These are phyloP conservation scores for Coemansia sp. DNA, from an alignment of 192 early-diverging fungal genomes.

Conservation along the genomic window DNA sequence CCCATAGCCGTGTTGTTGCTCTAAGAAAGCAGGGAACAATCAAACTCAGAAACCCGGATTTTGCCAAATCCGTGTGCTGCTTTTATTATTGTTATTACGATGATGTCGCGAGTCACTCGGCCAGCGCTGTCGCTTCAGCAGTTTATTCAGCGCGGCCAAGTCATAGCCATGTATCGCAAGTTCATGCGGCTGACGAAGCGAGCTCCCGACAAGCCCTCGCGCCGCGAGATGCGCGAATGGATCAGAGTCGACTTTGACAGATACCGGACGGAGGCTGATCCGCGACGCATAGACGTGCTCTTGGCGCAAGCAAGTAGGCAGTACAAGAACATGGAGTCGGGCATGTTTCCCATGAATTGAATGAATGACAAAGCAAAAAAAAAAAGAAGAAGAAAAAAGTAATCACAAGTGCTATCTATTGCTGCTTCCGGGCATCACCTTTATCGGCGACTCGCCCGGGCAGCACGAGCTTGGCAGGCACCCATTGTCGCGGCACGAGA, in stretches of 20 bases:
- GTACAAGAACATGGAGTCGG: slow-evolving; percentile 52
- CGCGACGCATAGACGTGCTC: slow-evolving; percentile 38
- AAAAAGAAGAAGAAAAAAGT: not conserved
- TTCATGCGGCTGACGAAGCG: slow-evolving; percentile 52
- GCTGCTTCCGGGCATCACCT: slow-evolving; percentile 34
- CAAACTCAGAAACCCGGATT: not conserved
- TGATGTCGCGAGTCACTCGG: not conserved
- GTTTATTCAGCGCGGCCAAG: slow-evolving; percentile 53
- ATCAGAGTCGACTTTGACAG: slow-evolving; percentile 47
- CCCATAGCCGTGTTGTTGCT: not conserved
- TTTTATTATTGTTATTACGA: not conserved
- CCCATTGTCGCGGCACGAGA: slow-evolving; percentile 29
- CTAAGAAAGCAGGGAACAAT: not conserved
- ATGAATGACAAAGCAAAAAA: slow-evolving; percentile 1
- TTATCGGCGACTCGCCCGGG: slow-evolving; percentile 48
- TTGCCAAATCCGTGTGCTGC: not conserved
- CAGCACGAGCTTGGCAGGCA: slow-evolving; percentile 54
- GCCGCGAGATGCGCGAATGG: slow-evolving; percentile 46
- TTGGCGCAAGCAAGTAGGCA: slow-evolving; percentile 47
- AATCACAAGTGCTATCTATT: not conserved
- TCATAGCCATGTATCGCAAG: slow-evolving; percentile 46
- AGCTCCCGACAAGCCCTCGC: slow-evolving; percentile 25
- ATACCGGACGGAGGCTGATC: slow-evolving; percentile 28
- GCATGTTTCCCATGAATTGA: slow-evolving; percentile 30
- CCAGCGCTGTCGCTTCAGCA: slow-evolving; percentile 35